These are phyloP conservation scores for Aspergillus intermedius DNA, from an alignment of 2,329 filamentous ascomycete genomes.

Conservation along the genomic window DNA sequence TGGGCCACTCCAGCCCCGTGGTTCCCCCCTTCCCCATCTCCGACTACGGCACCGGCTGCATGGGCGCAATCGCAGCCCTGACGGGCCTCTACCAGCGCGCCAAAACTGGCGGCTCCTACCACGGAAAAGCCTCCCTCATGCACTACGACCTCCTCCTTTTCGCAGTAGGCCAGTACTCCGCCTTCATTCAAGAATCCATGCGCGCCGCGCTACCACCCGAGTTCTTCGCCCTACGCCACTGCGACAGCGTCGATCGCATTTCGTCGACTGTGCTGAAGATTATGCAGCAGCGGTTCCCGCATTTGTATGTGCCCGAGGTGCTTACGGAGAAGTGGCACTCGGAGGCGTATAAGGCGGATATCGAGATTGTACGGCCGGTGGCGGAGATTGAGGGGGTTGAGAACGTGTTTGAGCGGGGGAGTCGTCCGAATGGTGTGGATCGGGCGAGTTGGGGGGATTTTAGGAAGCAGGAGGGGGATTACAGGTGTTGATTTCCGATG, in stretches of 20 bases:
- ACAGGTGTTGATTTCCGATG: slow-evolving; percentile 9
- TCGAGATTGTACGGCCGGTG: slow-evolving; percentile 45
- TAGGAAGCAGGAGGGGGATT: slow-evolving; percentile 19
- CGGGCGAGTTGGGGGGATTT: slow-evolving; percentile 42
- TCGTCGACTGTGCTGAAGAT: slow-evolving; percentile 53
- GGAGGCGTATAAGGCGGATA: slow-evolving; percentile 37
- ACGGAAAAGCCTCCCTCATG: slow-evolving; percentile 57
- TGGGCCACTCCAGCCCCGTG: slow-evolving; percentile 32
- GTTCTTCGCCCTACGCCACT: slow-evolving; percentile 54
- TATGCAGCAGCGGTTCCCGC: slow-evolving; percentile 49
- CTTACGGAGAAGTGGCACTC: slow-evolving; percentile 47
- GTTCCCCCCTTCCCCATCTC: slow-evolving; percentile 48
- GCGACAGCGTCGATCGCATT: slow-evolving; percentile 60
- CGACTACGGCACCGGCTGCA: slow-evolving; percentile 64
- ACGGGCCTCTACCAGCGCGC: slow-evolving; percentile 58
- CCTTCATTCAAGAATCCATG: slow-evolving; percentile 48
- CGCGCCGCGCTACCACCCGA: slow-evolving; percentile 44
- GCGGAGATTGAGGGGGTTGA: slow-evolving; percentile 43
- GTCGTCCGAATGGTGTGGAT: slow-evolving; percentile 49
- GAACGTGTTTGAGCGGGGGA: slow-evolving; percentile 43
- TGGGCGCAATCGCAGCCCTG: slow-evolving; percentile 62
- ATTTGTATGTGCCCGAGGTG: slow-evolving; percentile 47
- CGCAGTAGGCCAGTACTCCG: slow-evolving; percentile 52
- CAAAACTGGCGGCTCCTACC: slow-evolving; percentile 58
- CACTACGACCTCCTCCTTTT: slow-evolving; percentile 65